phyloP scores from a whole-genome alignment of 768 basidiomycete genomes.

The Gelatoporia subvermispora region DNA sequence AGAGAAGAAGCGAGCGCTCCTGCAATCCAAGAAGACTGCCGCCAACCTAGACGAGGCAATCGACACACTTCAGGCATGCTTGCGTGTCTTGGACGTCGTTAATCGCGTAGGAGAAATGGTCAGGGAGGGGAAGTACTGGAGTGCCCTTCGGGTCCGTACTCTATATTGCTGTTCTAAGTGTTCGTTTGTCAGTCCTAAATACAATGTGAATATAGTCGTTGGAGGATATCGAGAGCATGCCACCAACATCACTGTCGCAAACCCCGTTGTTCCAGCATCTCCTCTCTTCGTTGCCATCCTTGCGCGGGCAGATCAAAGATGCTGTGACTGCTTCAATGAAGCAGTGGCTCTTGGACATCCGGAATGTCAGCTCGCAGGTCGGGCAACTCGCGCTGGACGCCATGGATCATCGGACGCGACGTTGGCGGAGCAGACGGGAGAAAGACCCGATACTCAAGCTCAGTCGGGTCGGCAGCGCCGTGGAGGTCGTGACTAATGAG shows the following conservation, averaged over 20 bases:
- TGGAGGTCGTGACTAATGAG: conserved; percentile 89
- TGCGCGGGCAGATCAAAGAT: conserved; percentile 85
- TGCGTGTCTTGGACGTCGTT: conserved; percentile 89
- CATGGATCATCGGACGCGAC: conserved; percentile 78
- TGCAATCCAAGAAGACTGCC: conserved; percentile 90
- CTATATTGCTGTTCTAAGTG: conserved; percentile 18
- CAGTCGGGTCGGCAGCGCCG: conserved; percentile 84
- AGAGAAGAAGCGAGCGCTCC: conserved; percentile 86
- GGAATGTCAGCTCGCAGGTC: conserved; percentile 82
- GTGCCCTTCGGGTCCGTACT: conserved; percentile 81
- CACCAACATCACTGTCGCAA: conserved; percentile 82
- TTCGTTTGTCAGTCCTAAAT: conserved; percentile 20
- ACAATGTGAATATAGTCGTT: conserved; percentile 58
- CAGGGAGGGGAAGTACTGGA: conserved; percentile 91
- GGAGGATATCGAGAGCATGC: conserved; percentile 91
- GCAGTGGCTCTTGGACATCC: conserved; percentile 93
- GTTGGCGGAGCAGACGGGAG: conserved; percentile 82
- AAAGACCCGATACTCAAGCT: conserved; percentile 74
- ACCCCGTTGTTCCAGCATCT: conserved; percentile 93
- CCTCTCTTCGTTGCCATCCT: conserved; percentile 84
- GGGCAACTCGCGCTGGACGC: conserved; percentile 84
- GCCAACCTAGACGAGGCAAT: conserved; percentile 95
- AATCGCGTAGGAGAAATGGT: conserved; percentile 93
- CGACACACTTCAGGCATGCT: conserved; percentile 88
- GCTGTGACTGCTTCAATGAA: conserved; percentile 94